Conservation (phyloP, 176 grass and related monocot species). For the Aegilops sharonensis region DNA sequence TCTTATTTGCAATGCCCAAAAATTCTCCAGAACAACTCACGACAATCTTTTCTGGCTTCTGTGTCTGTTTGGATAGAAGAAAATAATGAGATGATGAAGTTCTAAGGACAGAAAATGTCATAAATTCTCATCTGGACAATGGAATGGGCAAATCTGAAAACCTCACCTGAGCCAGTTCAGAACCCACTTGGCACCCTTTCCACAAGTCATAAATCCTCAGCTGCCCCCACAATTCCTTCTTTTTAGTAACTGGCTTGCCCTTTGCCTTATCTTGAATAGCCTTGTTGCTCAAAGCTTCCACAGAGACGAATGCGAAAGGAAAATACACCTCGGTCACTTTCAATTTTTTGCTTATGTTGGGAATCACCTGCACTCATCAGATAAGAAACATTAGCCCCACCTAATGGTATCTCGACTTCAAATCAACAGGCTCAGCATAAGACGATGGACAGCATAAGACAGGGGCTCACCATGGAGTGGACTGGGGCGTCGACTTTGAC, state of each 20-base stretch:
- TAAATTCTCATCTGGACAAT: neutral
- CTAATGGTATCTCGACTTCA: neutral
- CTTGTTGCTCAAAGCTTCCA: slow-evolving; percentile 62
- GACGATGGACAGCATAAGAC: neutral
- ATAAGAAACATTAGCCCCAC: neutral
- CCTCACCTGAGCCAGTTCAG: slow-evolving; percentile 59
- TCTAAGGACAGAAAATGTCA: neutral
- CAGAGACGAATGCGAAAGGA: slow-evolving; percentile 63
- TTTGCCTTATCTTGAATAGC: slow-evolving; percentile 30
- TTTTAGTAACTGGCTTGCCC: slow-evolving; percentile 34
- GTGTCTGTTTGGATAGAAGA: slow-evolving; percentile 52
- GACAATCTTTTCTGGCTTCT: slow-evolving; percentile 49
- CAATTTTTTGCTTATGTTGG: slow-evolving; percentile 43
- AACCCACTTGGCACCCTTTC: slow-evolving; percentile 44
- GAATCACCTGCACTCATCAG: slow-evolving; percentile 52
- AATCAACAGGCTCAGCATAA: neutral
- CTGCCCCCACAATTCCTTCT: slow-evolving; percentile 49
- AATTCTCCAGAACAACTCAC: slow-evolving; percentile 67
- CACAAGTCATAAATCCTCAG: slow-evolving; percentile 61
- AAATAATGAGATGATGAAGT: neutral
- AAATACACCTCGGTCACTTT: slow-evolving; percentile 39
- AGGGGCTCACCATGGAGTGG: slow-evolving; percentile 66
- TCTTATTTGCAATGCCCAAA: slow-evolving; percentile 65
- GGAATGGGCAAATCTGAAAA: neutral
- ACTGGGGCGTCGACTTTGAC: slow-evolving; percentile 67